Base-by-base conservation (phyloP, 805 yeast species). In the Saccharomycopsis oosterbeekiorum region DNA sequence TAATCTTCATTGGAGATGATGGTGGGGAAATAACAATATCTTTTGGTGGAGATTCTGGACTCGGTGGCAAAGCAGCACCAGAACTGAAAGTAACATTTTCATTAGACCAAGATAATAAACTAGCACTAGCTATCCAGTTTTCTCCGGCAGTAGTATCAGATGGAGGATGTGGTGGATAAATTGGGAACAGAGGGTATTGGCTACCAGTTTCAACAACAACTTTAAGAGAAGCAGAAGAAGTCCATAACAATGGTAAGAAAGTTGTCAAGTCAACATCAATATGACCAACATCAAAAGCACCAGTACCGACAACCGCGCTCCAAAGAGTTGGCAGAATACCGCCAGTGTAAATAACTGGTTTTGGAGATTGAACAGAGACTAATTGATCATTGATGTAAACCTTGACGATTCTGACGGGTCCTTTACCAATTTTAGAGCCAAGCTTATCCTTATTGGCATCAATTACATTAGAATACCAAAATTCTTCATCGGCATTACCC, bases 401-500 rank as follows among this genome's bases (percentile, higher is more conserved):
- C 66, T 85, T 83, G 15, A 88, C 76, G 29, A 83, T 75, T 61
- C 97, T 79, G 56, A 84, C 76, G 0, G 96, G 92, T 0, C 94
- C 94, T 69, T 84, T 86, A 6, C 88, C 88, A 12, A 71, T 68
- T 17, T 80, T 74, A 1, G 68, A 64, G 1, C 66, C 68, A 64
- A 82, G 83, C n/a, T 67, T 67, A 50, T 75, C 69, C n/a, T 70
- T 72, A 65, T 71, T 78, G 55, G 74, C 70, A 65, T 84, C 88
- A 53, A 85, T 62, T 11, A 77, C 72, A 47, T 88, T 86, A 2
- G 84, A 72, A 71, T 85, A 90, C 96, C 96, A 89, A 67, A 88
- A 87, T 70, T 90, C 96, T 71, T 89, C 97, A 41, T 80, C 83
- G 2, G 85, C 86, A 67, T 86, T 88, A 1, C 94, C 96, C 19